Evolutionary conservation across 2,329 filamentous ascomycete species (phyloP), one percentile per base, ranked within the genome.

Genomic region (Cyphellophora europaea): DNA sequence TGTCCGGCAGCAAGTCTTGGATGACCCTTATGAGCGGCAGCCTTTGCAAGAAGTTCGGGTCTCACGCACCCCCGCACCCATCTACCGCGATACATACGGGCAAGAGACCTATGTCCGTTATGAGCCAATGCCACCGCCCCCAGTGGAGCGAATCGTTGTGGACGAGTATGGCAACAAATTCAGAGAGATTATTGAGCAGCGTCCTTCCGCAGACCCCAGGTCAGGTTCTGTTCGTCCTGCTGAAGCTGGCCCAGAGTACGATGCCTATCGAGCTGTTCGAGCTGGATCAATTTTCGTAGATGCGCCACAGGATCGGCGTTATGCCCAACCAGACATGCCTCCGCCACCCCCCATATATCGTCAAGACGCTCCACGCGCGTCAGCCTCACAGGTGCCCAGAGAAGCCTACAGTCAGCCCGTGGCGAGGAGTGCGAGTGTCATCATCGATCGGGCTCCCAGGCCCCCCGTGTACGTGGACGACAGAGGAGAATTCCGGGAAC

Each of bases 161-260:
- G 88, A 95, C 58, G 77, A 83, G 42, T 84, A 79, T 57, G 87
- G 87, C 27, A 83, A 84, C 54, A 77, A 85, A 53, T 95, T 88
- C 60, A 74, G 74, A 41, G 73, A 76, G 43, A 65, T 67, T 27
- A 58, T 71, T 5, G 30, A 32, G 19, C 55, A 61, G 11, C 47
- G 44, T 54, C 49, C 54, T 47, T 37, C 57, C 48, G 12, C 56
- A 48, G n/a, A 47, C 47, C 45, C 50, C 45, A 37, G 36, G 27
- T 19, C 44, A 35, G 37, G 42, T 55, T 35, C 49, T 19, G 41
- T 44, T 27, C 36, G 40, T 23, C 34, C 36, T 30, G 14, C 30
- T 11, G 44, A 46, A n/a, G 21, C n/a, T 13, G 17, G n/a, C 30
- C 37, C 36, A 2, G 21, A 30, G 15, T 48, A 49, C 30, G 45